Evolutionary conservation across 208 protist species (phyloP).

Genomic region (Acanthamoeba culbertsoni): DNA sequence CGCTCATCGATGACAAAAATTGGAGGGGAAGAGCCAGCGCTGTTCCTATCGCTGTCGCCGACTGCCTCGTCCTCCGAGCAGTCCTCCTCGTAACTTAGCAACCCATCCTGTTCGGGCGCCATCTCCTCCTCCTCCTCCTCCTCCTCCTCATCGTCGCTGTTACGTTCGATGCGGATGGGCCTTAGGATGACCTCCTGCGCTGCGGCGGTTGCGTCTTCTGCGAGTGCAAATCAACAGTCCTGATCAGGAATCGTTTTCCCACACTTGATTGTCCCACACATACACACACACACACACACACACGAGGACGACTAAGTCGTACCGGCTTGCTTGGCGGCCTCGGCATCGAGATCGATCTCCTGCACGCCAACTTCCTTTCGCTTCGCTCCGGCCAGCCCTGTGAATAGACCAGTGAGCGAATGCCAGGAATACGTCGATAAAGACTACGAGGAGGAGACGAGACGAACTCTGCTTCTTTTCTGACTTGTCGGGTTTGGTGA

Average conservation of each 20-base stretch:
- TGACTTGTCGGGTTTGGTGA: slow-evolving; percentile 1
- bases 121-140: background rate
- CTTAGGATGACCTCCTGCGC: background rate
- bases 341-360: slow-evolving; percentile 14
- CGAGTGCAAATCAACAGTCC: too few species aligned
- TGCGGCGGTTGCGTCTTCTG: background rate
- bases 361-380: background rate
- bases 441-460: background rate
- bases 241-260: too few species aligned
- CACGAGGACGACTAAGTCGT: too few species aligned
- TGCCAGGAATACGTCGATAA: background rate
- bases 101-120: background rate
- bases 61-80: background rate
- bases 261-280: too few species aligned
- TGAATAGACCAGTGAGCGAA: background rate
- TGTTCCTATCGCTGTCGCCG: background rate
- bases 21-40: background rate
- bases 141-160: slow-evolving; percentile 1
- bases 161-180: background rate
- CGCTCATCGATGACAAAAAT: background rate
- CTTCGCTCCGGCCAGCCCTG: background rate
- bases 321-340: background rate
- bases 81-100: background rate
- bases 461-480: slow-evolving; percentile 4
- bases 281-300: too few species aligned